phyloP scores from a whole-genome alignment of 352 stramenopile genomes.

The Globisporangium nodosum region DNA sequence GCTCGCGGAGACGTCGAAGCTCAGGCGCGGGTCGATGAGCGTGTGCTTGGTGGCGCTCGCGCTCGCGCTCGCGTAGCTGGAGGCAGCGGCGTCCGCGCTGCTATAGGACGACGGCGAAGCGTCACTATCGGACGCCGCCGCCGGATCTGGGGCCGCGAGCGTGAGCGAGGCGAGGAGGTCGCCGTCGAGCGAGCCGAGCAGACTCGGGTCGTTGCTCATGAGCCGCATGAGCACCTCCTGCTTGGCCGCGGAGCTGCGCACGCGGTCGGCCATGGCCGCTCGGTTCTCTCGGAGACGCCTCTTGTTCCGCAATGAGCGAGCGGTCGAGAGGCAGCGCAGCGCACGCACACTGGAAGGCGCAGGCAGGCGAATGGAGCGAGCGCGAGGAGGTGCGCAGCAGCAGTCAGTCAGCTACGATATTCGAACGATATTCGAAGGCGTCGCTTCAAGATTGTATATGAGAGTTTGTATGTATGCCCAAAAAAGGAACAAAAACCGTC shows the following conservation, averaged over 20 bases:
- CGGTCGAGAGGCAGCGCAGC: background rate
- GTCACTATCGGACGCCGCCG: too few species aligned
- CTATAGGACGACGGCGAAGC: background rate
- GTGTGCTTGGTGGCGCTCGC: conserved; percentile 4
- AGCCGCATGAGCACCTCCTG: conserved; percentile 43
- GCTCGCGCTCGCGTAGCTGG: background rate
- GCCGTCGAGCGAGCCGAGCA: conserved; percentile 33
- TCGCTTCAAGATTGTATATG: too few species aligned
- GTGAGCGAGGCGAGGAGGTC: conserved; percentile 34
- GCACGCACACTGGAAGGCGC: too few species aligned
- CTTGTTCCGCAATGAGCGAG: background rate
- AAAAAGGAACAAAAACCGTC: too few species aligned
- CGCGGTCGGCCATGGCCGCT: conserved; percentile 2
- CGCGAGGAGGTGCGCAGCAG: too few species aligned
- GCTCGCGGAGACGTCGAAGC: conserved; percentile 1
- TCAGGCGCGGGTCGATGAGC: conserved; percentile 14
- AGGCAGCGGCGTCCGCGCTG: background rate
- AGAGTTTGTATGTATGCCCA: too few species aligned
- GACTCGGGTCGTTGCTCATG: conserved; percentile 35
- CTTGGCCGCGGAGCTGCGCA: conserved; percentile 24
- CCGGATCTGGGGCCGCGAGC: conserved; percentile 5
- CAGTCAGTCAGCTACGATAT: too few species aligned
- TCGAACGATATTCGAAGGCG: too few species aligned
- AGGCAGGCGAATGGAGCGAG: too few species aligned
- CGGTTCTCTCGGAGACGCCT: background rate